phyloP scores from a whole-genome alignment of 2,329 filamentous ascomycete genomes.

The Ceratocystis lukuohia region DNA sequence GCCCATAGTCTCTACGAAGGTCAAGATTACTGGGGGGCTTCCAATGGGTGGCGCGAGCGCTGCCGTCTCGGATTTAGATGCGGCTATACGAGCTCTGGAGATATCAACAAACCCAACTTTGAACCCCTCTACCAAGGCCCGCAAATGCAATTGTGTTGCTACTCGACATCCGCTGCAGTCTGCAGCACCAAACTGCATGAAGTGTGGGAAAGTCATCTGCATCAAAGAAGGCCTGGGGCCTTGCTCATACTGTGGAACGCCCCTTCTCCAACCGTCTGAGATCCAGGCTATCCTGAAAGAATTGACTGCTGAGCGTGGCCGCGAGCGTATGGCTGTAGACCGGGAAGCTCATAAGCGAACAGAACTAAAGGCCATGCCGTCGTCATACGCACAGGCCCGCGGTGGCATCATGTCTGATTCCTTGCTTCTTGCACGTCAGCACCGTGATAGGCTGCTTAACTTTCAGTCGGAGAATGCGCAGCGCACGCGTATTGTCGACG shows the following conservation, averaged over 20 bases:
- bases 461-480: constrained; percentile 80
- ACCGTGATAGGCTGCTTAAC: constrained; percentile 64
- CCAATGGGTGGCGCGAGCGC: constrained; percentile 73
- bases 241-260: constrained; percentile 75
- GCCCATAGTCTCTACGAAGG: constrained; percentile 39
- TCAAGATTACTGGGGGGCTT: constrained; percentile 61
- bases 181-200: constrained; percentile 86
- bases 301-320: constrained; percentile 70
- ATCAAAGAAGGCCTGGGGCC: constrained; percentile 87
- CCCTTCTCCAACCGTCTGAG: constrained; percentile 58
- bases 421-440: constrained; percentile 55
- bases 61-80: constrained; percentile 55
- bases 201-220: constrained; percentile 90
- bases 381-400: constrained; percentile 43
- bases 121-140: constrained; percentile 38
- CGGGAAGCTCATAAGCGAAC: constrained; percentile 54
- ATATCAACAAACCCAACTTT: constrained; percentile 78
- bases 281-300: constrained; percentile 76
- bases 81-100: constrained; percentile 79
- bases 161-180: constrained; percentile 73
- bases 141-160: constrained; percentile 78
- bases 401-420: constrained; percentile 28
- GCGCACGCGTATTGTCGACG: constrained; percentile 73
- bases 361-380: constrained; percentile 48
- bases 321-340: constrained; percentile 73